Evolutionary conservation across 140 eudicot genomes (phyloP).

Genomic region (Anethum foeniculum): DNA sequence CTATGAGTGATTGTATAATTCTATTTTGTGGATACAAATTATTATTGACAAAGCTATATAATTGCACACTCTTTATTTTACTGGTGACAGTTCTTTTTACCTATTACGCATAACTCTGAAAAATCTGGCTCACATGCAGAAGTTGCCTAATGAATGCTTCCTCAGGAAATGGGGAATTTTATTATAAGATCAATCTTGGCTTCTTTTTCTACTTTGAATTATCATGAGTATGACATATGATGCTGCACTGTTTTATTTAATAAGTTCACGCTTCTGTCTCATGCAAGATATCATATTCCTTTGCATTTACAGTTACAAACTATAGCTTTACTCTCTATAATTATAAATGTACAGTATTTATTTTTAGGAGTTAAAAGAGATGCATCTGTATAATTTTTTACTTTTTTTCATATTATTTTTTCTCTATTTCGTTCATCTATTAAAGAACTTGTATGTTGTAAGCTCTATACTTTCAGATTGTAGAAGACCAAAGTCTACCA

Average conservation of each 20-base stretch:
- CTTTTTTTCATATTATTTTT: not conserved
- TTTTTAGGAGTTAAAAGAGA: not conserved
- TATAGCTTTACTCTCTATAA: not conserved
- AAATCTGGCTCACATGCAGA: slow-evolving; percentile 78
- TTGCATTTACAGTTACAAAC: not conserved
- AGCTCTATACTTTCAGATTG: not conserved
- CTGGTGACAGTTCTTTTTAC: slow-evolving; percentile 54
- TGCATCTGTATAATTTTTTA: not conserved
- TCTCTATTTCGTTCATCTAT: not conserved
- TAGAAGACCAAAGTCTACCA: not conserved
- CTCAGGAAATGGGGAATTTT: slow-evolving; percentile 63
- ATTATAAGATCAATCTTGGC: not conserved
- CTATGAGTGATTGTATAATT: not conserved
- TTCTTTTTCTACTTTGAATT: not conserved
- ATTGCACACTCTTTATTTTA: slow-evolving; percentile 13
- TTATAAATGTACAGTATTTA: not conserved
- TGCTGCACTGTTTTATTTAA: not conserved
- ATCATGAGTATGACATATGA: not conserved
- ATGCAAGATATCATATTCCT: not conserved
- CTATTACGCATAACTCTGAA: slow-evolving; percentile 45
- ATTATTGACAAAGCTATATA: not conserved
- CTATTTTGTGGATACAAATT: not conserved
- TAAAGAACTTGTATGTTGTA: not conserved
- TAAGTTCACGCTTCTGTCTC: not conserved
- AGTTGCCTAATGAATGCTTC: slow-evolving; percentile 73